These are phyloP conservation scores for Cadophora malorum DNA, from an alignment of 2,329 filamentous ascomycete species.

Conservation along the genomic window DNA sequence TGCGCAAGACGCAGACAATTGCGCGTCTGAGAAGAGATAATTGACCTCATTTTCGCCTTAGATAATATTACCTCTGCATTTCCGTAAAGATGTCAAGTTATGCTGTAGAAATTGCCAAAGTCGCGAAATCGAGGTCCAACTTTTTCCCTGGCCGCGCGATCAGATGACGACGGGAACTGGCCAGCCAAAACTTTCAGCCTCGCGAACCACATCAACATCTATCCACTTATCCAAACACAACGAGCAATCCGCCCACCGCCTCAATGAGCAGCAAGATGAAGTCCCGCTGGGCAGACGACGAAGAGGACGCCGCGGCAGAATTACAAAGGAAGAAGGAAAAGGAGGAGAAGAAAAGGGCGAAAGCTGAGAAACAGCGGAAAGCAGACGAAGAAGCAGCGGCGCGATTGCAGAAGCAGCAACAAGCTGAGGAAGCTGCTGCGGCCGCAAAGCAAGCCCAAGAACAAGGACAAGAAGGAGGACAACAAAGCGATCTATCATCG, in stretches of 20 bases:
- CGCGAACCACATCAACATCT: slow-evolving; percentile 11
- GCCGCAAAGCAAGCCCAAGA: slow-evolving; percentile 30
- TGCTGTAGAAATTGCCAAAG: not conserved
- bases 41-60: slow-evolving; percentile 41
- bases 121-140: slow-evolving; percentile 1
- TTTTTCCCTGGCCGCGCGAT: slow-evolving; percentile 9
- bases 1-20: slow-evolving; percentile 30
- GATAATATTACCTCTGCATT: slow-evolving; percentile 31
- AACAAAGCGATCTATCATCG: slow-evolving; percentile 49
- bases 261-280: slow-evolving; percentile 42
- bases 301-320: slow-evolving; percentile 78
- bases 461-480: slow-evolving; percentile 43
- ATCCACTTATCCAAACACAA: slow-evolving; percentile 12
- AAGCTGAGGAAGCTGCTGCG: slow-evolving; percentile 44
- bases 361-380: slow-evolving; percentile 79
- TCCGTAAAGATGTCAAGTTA: not conserved
- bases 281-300: slow-evolving; percentile 88
- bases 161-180: not conserved
- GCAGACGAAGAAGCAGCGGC: slow-evolving; percentile 56
- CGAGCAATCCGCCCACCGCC: slow-evolving; percentile 20
- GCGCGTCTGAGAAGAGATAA: slow-evolving; percentile 36
- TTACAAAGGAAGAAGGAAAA: slow-evolving; percentile 80
- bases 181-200: slow-evolving; percentile 25
- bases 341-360: slow-evolving; percentile 85
- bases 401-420: slow-evolving; percentile 39